Evolutionary conservation across 441 rosid species (phyloP).

Genomic region (California macrophylla): DNA sequence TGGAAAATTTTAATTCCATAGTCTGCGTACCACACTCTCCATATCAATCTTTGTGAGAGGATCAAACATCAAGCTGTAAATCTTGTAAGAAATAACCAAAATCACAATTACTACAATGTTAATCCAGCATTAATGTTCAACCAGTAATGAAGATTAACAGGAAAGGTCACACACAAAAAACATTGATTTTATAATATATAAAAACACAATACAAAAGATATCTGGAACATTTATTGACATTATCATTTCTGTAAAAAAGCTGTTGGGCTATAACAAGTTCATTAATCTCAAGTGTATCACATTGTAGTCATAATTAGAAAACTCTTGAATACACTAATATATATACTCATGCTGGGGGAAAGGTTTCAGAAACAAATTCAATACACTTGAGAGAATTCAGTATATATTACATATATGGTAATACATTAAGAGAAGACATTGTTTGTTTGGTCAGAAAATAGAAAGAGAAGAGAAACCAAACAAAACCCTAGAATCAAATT

Average conservation of each 20-base stretch:
- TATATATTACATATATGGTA: not conserved
- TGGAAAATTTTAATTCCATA: not conserved
- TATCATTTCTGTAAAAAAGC: not conserved
- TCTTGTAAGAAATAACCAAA: not conserved
- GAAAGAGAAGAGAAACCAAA: not conserved
- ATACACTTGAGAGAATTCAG: not conserved
- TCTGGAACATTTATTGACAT: not conserved
- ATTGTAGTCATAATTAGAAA: not conserved
- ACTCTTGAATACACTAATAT: not conserved
- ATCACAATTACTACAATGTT: not conserved
- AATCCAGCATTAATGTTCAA: not conserved
- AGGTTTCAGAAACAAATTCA: not conserved
- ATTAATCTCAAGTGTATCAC: not conserved
- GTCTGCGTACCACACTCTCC: not conserved
- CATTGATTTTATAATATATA: not conserved
- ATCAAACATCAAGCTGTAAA: not conserved
- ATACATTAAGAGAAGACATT: not conserved
- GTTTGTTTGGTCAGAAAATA: not conserved
- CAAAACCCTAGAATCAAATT: not conserved
- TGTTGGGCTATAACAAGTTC: not conserved
- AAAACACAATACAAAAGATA: not conserved
- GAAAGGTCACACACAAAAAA: not conserved
- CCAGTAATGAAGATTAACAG: not conserved
- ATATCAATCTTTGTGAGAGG: not conserved
- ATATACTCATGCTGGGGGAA: not conserved